These are phyloP conservation scores for Cystofilobasidium bisporidii DNA, from an alignment of 768 basidiomycete species.

Conservation along the genomic window DNA sequence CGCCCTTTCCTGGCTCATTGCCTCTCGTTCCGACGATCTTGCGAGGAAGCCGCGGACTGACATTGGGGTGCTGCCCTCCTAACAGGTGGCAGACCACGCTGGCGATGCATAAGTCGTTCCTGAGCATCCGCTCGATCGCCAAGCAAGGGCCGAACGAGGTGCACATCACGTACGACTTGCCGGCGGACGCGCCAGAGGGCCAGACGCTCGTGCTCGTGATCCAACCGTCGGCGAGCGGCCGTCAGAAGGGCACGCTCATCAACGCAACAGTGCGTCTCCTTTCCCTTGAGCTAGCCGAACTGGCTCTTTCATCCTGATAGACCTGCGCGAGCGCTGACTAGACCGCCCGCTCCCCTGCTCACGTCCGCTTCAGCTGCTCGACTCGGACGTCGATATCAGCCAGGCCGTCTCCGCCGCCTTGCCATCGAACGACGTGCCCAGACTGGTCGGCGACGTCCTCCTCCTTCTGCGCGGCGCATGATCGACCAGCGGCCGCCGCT, in stretches of 20 bases:
- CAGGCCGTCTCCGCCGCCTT: constrained; percentile 8
- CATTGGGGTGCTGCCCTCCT: too few relatives aligned
- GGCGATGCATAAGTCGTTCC: constrained; percentile 54
- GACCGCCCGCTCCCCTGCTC: too few relatives aligned
- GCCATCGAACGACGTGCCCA: constrained; percentile 11
- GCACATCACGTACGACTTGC: constrained; percentile 52
- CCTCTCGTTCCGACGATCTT: too few relatives aligned
- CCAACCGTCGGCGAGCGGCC: neutral
- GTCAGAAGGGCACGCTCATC: constrained; percentile 5
- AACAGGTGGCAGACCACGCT: constrained; percentile 63
- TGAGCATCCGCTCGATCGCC: constrained; percentile 53
- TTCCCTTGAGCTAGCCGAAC: too few relatives aligned
- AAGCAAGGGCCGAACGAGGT: constrained; percentile 67
- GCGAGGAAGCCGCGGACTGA: too few relatives aligned
- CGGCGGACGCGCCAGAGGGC: neutral
- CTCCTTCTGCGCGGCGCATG: neutral
- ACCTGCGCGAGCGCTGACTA: neutral
- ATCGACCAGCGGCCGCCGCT: too few relatives aligned
- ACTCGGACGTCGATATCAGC: constrained; percentile 22
- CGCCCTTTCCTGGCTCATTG: constrained; percentile 4
- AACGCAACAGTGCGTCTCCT: constrained; percentile 17
- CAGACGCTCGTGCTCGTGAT: constrained; percentile 12
- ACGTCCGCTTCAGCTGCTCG: constrained; percentile 10
- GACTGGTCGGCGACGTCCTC: constrained; percentile 16
- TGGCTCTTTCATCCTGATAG: neutral